A percentile compares a stretch with the other conserved stretches of the same genome.
Evolutionary conservation across 2,329 filamentous ascomycete species (phyloP).

Genomic region (Colletotrichum destructivum): DNA sequence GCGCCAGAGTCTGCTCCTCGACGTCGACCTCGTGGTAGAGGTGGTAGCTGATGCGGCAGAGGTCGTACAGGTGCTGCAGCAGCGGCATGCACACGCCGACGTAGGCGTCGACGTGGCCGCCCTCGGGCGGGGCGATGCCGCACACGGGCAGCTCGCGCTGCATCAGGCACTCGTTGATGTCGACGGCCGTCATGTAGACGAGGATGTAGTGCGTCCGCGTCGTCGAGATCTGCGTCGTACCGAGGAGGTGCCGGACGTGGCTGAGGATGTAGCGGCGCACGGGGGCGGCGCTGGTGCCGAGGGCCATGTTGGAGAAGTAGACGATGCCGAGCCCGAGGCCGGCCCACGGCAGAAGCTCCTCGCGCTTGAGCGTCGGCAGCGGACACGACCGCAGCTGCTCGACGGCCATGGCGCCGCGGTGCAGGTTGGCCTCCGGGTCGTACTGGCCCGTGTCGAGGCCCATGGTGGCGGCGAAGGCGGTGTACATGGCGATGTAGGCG

Average conservation of each 20-base stretch:
- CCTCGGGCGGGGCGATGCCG: constrained; percentile 39
- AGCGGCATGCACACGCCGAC: constrained; percentile 46
- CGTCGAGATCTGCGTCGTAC: constrained; percentile 30
- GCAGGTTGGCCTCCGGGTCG: constrained; percentile 32
- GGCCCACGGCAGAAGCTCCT: constrained; percentile 34
- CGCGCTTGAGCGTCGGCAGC: constrained; percentile 31
- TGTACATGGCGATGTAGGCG: constrained; percentile 41
- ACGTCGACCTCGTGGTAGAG: constrained; percentile 35
- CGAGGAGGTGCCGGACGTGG: constrained; percentile 36
- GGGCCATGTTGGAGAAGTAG: constrained; percentile 40
- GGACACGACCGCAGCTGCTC: constrained; percentile 36
- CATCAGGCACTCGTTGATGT: constrained; percentile 47
- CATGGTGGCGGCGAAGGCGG: constrained; percentile 32
- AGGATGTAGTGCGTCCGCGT: constrained; percentile 37
- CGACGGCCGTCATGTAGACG: constrained; percentile 45
- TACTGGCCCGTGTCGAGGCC: constrained; percentile 37
- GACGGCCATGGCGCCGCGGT: constrained; percentile 37
- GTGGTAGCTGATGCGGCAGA: constrained; percentile 46
- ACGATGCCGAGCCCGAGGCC: constrained; percentile 33
- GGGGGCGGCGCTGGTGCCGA: constrained; percentile 38
- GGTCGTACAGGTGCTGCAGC: constrained; percentile 47
- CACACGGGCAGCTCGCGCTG: constrained; percentile 44
- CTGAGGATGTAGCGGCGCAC: constrained; percentile 38
- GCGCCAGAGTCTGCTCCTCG: constrained; percentile 22
- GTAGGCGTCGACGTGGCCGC: constrained; percentile 46